Evolutionary conservation across 805 yeast genomes (phyloP), one percentile per base, ranked within the genome.

Genomic region (Candida qinlingensis): DNA sequence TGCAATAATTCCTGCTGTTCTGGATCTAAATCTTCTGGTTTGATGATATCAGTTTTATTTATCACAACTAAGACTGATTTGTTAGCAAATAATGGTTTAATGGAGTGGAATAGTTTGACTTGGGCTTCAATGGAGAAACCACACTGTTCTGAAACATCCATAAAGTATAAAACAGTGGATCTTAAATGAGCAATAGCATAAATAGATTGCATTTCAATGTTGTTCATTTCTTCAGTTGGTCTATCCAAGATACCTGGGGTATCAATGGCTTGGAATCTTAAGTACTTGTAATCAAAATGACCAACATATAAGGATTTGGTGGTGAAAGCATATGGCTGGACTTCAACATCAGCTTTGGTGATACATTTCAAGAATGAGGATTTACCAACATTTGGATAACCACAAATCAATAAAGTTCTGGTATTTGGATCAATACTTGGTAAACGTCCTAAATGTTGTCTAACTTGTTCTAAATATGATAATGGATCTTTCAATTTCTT

Each of bases 171-270:
- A 41, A 94, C 96, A 69, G 97, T 88, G 30, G 98, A 91, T 67
- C 98, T 82, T 69, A 94, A 80, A 71, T 94, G 99, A 34, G 99
- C 99, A 76, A 94, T 90, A 53, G 99, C 99, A 64, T 94, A 94
- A 64, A 94, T 94, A 44, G 96, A 87, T 75, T 94, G 99, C 99
- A 94, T 94, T 75, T 94, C 99, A 69, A 94, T 94, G 72, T 94
- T 94, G 76, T 94, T 94, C 99, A 94, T 94, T 68, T 94, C 99
- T 71, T 94, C 99, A 41, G 97, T 90, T 52, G 99, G 99, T 69
- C 98, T 83, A 71, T 94, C 99, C 67, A 94, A 76, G 62, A 94
- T 91, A 75, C 99, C 99, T 34, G 99, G 99, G 37, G 99, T 94
- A 71, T 94, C 99, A 65, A 94, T 94, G 48, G 98, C 99, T 75